A percentile compares a stretch with the other conserved stretches of the same genome.
phyloP scores from a whole-genome alignment of 2,329 filamentous ascomycete species.

The Clonostachys rhizophaga region DNA sequence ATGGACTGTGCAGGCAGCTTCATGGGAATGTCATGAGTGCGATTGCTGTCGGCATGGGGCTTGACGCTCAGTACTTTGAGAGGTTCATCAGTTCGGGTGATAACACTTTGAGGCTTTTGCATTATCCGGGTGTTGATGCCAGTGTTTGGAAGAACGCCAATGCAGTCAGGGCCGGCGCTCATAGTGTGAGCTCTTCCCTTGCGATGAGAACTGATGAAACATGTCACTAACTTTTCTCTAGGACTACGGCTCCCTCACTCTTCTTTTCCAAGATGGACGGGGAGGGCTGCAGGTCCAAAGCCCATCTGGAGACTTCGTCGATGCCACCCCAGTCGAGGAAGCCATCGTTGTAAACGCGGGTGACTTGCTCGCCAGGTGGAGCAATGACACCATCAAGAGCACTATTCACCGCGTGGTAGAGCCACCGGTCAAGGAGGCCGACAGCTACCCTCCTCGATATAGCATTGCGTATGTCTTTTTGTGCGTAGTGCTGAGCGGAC shows the following conservation, averaged over 20 bases:
- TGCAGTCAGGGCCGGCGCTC: constrained; percentile 73
- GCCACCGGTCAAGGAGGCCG: constrained; percentile 57
- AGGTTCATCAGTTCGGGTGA: constrained; percentile 64
- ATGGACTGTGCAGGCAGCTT: constrained; percentile 64
- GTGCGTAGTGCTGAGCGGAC: background rate
- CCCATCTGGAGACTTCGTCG: constrained; percentile 72
- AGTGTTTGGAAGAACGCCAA: constrained; percentile 64
- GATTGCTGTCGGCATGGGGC: constrained; percentile 75
- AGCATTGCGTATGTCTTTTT: constrained; percentile 65
- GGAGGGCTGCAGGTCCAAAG: constrained; percentile 58
- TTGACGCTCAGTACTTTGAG: constrained; percentile 73
- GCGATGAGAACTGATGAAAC: background rate
- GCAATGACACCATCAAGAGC: constrained; percentile 86
- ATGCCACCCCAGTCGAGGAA: constrained; percentile 75
- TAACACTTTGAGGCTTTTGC: constrained; percentile 68
- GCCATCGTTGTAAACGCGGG: constrained; percentile 88
- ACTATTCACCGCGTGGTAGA: constrained; percentile 89
- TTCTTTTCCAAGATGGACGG: constrained; percentile 55
- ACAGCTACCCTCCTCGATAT: constrained; percentile 71
- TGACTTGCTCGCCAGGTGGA: constrained; percentile 82
- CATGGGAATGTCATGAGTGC: constrained; percentile 79
- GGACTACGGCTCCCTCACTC: constrained; percentile 57
- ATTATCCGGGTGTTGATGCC: constrained; percentile 67
- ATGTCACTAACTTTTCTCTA: constrained; percentile 4
- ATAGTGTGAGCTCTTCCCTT: constrained; percentile 43